Percentiles rank a stretch among this genome's conserved stretches.
Evolutionary conservation across 2,329 filamentous ascomycete genomes (phyloP).

Genomic region (Phoma sp.): DNA sequence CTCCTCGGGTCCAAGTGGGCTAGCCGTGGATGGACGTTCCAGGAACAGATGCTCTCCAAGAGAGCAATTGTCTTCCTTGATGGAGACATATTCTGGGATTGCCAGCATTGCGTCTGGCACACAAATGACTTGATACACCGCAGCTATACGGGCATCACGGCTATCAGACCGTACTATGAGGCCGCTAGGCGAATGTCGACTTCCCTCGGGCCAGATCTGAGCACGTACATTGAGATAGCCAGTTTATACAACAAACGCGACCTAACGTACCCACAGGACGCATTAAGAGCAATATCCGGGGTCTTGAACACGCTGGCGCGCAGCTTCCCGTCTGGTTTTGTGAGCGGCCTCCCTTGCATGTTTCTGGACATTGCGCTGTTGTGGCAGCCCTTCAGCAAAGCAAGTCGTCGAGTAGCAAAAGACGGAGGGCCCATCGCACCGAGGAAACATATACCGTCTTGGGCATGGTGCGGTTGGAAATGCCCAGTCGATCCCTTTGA

Average conservation of each 20-base stretch:
- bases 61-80: constrained; percentile 8
- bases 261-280: constrained; percentile 13
- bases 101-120: constrained; percentile 7
- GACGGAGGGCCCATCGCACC: neutral
- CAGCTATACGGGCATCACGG: no score
- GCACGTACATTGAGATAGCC: constrained; percentile 10
- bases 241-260: constrained; percentile 12
- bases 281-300: constrained; percentile 5
- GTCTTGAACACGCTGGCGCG: constrained; percentile 3
- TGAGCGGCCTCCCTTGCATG: constrained; percentile 5
- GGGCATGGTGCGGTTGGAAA: constrained; percentile 14
- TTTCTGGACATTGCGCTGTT: constrained; percentile 13
- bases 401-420: neutral
- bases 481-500: constrained; percentile 6
- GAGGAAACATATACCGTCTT: neutral
- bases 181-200: neutral
- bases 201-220: neutral
- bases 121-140: neutral
- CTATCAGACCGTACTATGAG: neutral
- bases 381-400: constrained; percentile 12
- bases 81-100: constrained; percentile 2
- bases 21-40: constrained; percentile 1
- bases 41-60: constrained; percentile 14
- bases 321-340: constrained; percentile 11
- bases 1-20: neutral